phyloP scores from a whole-genome alignment of 2,329 filamentous ascomycete genomes.

The Clathrospora elynae region DNA sequence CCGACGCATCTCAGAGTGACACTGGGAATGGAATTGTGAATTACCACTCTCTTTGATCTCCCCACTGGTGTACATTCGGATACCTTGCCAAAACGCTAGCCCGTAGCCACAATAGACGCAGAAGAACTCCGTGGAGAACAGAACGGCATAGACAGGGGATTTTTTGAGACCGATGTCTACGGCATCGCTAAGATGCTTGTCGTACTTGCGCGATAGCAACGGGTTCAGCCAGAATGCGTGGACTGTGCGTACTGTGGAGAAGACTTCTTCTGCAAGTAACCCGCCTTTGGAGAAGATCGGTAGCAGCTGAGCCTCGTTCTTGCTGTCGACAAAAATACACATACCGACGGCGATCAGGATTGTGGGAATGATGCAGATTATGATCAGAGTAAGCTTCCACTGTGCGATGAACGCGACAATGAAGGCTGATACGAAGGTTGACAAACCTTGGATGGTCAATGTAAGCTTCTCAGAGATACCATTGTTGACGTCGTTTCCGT shows the following conservation, averaged over 20 bases:
- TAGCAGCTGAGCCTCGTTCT: slow-evolving; percentile 46
- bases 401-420: slow-evolving; percentile 88
- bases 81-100: slow-evolving; percentile 55
- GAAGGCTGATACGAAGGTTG: slow-evolving; percentile 77
- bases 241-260: slow-evolving; percentile 57
- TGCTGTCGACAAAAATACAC: slow-evolving; percentile 44
- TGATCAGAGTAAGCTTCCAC: slow-evolving; percentile 90
- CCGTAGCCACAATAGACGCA: slow-evolving; percentile 54
- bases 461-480: slow-evolving; percentile 65
- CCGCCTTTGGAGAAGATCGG: slow-evolving; percentile 53
- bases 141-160: slow-evolving; percentile 49
- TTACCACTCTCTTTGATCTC: slow-evolving; percentile 56
- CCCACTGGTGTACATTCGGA: slow-evolving; percentile 60
- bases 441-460: slow-evolving; percentile 50
- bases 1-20: background rate
- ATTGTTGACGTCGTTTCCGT: slow-evolving; percentile 91
- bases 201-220: slow-evolving; percentile 52
- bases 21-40: slow-evolving; percentile 30
- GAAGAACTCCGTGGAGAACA: slow-evolving; percentile 53
- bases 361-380: slow-evolving; percentile 55
- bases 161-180: slow-evolving; percentile 54
- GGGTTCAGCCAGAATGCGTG: slow-evolving; percentile 54
- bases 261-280: slow-evolving; percentile 57
- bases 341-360: slow-evolving; percentile 43
- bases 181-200: slow-evolving; percentile 51